Evolutionary conservation across 1,284 basidiomycete species (phyloP), one percentile per base, ranked within the genome.

Genomic region (Ganoderma lucidum): DNA sequence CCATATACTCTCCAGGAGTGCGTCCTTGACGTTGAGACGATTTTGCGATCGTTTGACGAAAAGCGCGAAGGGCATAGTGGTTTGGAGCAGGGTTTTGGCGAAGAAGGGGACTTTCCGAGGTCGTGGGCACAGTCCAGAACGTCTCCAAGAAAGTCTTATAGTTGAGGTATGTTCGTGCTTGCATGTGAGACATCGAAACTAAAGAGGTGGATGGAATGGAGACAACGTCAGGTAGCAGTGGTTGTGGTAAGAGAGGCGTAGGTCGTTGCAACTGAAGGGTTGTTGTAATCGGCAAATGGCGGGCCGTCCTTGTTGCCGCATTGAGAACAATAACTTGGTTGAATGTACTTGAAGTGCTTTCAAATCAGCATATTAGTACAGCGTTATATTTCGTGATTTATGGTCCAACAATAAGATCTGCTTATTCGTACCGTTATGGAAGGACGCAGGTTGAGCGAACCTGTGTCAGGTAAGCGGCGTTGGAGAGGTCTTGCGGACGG

Each of bases 1-100:
- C 56, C 35, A 59, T 39, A 14, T 59, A 59, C 17, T 59, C 35
- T 39, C 56, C 56, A 23, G 56, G 56, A n/a, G 56, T 59, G 56
- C 35, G 35, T 8, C 6, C 10, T 3, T 59, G 35, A 19, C 35
- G 56, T 59, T 39, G 19, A 39, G 56, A 59, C 8, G 17, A 6
- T 39, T 59, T 59, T 12, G 32, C 35, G 6, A 39, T 19, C 19
- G 56, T 32, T 10, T 59, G 30, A 19, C 56, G 32, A 35, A 59
- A 39, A n/a, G 56, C 17, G 6, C 35, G 32, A n/a, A 12, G 15
- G 35, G 56, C 23, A 12, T 59, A 37, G 35, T 39, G 32, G 17
- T n/a, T 59, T 15, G 56, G 56, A 10, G 56, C 17, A 2, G 56
- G 56, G n/a, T n/a, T 39, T 30, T 14, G 56, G 9, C 35, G 56